Percentiles rank a stretch among this genome's conserved stretches.
phyloP scores from a whole-genome alignment of 495 filamentous ascomycete species.

The Hypoxylon intermedium region DNA sequence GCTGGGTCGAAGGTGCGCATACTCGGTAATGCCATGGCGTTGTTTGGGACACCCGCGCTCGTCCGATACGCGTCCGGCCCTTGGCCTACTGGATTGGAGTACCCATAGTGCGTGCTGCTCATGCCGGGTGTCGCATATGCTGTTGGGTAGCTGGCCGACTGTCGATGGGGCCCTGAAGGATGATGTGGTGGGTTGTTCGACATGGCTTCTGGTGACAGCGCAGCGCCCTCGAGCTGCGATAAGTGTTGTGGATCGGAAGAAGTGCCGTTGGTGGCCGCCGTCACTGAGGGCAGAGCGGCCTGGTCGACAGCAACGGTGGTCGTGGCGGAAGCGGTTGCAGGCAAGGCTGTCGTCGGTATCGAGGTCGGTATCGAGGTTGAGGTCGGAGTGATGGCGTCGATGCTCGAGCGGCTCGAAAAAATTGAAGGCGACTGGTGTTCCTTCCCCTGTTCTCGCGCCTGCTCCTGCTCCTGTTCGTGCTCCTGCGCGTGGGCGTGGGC shows the following conservation, averaged over 20 bases:
- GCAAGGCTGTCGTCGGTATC: conserved; percentile 21
- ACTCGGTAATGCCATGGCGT: conserved; percentile 68
- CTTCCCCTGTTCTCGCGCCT: conserved; percentile 8
- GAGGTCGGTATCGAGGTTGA: conserved; percentile 6
- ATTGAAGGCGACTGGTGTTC: conserved; percentile 16
- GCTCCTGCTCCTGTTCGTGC: conserved; percentile 24
- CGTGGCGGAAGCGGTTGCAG: conserved; percentile 7
- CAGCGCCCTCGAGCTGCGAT: conserved; percentile 35
- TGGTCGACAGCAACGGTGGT: conserved; percentile 23
- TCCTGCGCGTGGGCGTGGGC: conserved; percentile 28
- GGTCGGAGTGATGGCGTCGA: conserved; percentile 23
- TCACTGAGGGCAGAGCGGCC: conserved; percentile 23
- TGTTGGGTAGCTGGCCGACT: conserved; percentile 61
- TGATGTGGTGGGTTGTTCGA: conserved; percentile 56
- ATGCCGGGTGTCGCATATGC: conserved; percentile 60
- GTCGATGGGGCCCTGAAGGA: conserved; percentile 52
- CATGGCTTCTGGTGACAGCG: conserved; percentile 52
- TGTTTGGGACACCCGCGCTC: conserved; percentile 55
- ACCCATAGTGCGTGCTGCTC: conserved; percentile 60
- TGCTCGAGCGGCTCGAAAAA: conserved; percentile 26
- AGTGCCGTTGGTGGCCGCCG: conserved; percentile 28
- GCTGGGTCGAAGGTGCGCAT: conserved; percentile 65
- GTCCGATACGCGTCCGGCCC: conserved; percentile 60
- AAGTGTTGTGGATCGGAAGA: conserved; percentile 19
- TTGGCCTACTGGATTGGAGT: conserved; percentile 53